Percentiles rank a stretch among this genome's conserved stretches.
Evolutionary conservation across 306 rosid genomes (phyloP).

Genomic region (Lagenaria siceraria): DNA sequence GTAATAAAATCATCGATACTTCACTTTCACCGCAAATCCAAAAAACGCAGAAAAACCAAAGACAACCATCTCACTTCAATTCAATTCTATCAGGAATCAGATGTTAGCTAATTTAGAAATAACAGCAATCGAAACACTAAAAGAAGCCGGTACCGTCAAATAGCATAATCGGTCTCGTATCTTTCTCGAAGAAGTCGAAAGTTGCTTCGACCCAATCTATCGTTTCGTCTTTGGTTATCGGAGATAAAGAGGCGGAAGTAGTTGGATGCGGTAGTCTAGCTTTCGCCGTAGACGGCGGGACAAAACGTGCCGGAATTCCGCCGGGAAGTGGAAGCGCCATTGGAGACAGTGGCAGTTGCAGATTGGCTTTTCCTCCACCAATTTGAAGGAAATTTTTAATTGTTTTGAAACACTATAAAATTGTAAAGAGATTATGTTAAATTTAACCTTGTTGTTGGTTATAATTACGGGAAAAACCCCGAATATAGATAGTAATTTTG

Average conservation of each 20-base stretch:
- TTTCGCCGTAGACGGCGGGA: slow-evolving; percentile 13
- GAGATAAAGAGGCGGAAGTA: slow-evolving; percentile 41
- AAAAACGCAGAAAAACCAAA: not conserved
- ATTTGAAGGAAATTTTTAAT: not conserved
- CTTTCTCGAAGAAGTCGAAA: slow-evolving; percentile 56
- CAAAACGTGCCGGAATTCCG: slow-evolving; percentile 13
- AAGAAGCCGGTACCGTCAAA: slow-evolving; percentile 50
- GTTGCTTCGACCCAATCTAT: slow-evolving; percentile 62
- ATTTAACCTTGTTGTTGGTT: not conserved
- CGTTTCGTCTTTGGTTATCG: slow-evolving; percentile 14
- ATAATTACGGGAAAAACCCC: not conserved
- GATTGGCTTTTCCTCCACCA: not conserved
- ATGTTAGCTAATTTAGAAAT: not conserved
- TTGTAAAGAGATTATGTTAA: not conserved
- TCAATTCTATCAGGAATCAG: not conserved
- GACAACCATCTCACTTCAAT: not conserved
- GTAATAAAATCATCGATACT: not conserved
- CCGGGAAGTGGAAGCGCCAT: slow-evolving; percentile 51
- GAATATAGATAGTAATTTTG: not conserved
- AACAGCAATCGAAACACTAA: not conserved
- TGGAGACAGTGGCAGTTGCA: not conserved
- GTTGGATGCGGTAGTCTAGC: slow-evolving; percentile 9
- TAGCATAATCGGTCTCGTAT: slow-evolving; percentile 81
- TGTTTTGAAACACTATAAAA: not conserved
- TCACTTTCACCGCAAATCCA: not conserved